A percentile compares a stretch with the other conserved stretches of the same genome.
Evolutionary conservation across 768 basidiomycete genomes (phyloP).

Genomic region (Phaffia tasmanica): DNA sequence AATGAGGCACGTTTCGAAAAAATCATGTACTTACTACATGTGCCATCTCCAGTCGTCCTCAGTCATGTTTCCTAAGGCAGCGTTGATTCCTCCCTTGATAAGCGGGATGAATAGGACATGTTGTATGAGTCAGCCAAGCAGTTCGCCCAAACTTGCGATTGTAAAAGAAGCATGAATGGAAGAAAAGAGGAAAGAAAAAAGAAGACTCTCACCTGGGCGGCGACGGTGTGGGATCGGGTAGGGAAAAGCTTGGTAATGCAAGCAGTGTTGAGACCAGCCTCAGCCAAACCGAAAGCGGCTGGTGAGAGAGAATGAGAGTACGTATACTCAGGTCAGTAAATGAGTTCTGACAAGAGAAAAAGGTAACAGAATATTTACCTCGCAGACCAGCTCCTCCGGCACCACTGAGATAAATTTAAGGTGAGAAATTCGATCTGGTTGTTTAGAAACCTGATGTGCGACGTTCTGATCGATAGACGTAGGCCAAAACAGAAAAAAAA

Average conservation of each 20-base stretch:
- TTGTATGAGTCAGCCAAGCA: no score
- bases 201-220: slow-evolving; percentile 61
- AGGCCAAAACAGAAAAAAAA: not conserved
- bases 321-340: not conserved
- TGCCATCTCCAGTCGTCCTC: slow-evolving; percentile 99
- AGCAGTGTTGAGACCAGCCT: slow-evolving; percentile 96
- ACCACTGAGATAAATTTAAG: slow-evolving; percentile 49
- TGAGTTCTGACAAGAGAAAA: not conserved
- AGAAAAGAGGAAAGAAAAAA: not conserved
- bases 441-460: no score
- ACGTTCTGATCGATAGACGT: slow-evolving; percentile 5
- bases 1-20: not conserved
- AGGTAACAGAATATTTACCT: slow-evolving; percentile 61
- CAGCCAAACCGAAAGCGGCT: slow-evolving; percentile 44
- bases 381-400: slow-evolving; percentile 96
- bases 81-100: slow-evolving; percentile 86
- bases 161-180: not conserved
- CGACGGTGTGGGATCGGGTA: slow-evolving; percentile 95
- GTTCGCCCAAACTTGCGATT: no score
- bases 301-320: not conserved
- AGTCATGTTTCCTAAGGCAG: slow-evolving; percentile 97
- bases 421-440: slow-evolving; percentile 21
- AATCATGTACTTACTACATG: slow-evolving; percentile 48
- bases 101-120: not conserved
- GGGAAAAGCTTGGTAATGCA: slow-evolving; percentile 99